Conservation (phyloP, 2,329 filamentous ascomycete genomes). For the Colletotrichum sp. region DNA sequence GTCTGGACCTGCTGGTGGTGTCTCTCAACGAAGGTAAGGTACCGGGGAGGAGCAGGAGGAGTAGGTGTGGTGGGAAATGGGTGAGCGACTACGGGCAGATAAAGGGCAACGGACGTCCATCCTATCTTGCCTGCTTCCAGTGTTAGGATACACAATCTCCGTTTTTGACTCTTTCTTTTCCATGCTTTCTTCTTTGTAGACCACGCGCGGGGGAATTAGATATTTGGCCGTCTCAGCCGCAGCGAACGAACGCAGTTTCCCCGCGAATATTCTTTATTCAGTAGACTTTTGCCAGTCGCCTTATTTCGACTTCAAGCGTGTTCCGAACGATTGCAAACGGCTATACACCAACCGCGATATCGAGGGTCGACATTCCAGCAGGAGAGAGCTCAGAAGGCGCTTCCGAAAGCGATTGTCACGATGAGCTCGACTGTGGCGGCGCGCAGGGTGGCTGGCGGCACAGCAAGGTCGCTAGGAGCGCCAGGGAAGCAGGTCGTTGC, state of each 20-base stretch:
- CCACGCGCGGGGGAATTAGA: not conserved
- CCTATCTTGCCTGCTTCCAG: slow-evolving; percentile 1
- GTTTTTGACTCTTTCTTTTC: not conserved
- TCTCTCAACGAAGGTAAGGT: slow-evolving; percentile 10
- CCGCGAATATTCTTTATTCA: not conserved
- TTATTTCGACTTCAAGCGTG: not conserved
- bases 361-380: not conserved
- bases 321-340: not conserved
- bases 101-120: slow-evolving; percentile 1
- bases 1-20: not conserved
- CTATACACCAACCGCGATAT: not conserved
- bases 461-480: slow-evolving; percentile 2
- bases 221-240: not conserved
- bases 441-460: not conserved
- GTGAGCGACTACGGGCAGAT: slow-evolving; percentile 2
- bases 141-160: not conserved
- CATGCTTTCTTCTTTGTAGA: not conserved
- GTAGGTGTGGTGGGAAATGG: not conserved
- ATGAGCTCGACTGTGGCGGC: slow-evolving; percentile 27
- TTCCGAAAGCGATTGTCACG: slow-evolving; percentile 7
- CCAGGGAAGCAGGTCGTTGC: not conserved
- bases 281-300: not conserved
- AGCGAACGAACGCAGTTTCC: not conserved
- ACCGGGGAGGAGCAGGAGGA: not conserved
- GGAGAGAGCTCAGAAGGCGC: not conserved